A percentile compares a stretch with the other conserved stretches of the same genome.
These are phyloP conservation scores for Mesembryanthemum crystallinum DNA, from an alignment of 148 eudicot species.

Conservation along the genomic window DNA sequence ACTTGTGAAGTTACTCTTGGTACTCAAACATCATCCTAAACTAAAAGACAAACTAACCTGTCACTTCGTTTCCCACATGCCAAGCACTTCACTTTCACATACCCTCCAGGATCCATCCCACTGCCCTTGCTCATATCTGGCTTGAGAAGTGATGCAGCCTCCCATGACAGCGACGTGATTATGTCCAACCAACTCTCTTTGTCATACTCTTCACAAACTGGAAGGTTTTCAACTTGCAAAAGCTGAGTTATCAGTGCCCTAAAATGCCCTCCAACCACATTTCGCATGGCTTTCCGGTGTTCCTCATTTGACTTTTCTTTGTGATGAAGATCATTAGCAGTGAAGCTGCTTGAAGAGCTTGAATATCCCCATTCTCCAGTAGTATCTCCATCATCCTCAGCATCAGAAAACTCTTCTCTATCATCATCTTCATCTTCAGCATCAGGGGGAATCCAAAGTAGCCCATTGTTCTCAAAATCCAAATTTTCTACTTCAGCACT, in stretches of 20 bases:
- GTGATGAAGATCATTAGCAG: constrained; percentile 55
- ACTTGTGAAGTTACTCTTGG: not conserved
- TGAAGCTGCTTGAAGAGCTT: constrained; percentile 58
- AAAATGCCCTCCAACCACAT: constrained; percentile 86
- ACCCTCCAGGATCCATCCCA: constrained; percentile 98
- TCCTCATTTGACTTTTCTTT: constrained; percentile 83
- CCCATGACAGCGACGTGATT: constrained; percentile 85
- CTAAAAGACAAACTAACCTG: constrained; percentile 50
- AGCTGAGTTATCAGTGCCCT: constrained; percentile 86
- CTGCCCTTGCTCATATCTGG: constrained; percentile 91
- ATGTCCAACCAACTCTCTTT: constrained; percentile 88
- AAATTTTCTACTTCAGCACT: constrained; percentile 61
- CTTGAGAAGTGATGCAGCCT: constrained; percentile 89
- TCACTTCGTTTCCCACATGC: constrained; percentile 78
- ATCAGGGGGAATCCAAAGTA: constrained; percentile 96
- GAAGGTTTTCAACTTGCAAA: constrained; percentile 82
- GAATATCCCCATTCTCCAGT: constrained; percentile 84
- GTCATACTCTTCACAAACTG: constrained; percentile 58
- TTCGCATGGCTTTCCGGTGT: constrained; percentile 69
- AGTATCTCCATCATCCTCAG: constrained; percentile 57
- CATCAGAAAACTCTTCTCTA: constrained; percentile 57
- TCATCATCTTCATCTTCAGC: constrained; percentile 94
- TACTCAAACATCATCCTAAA: not conserved
- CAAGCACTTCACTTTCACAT: constrained; percentile 90
- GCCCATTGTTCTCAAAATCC: constrained; percentile 90